Evolutionary conservation across 2,329 filamentous ascomycete species (phyloP), one percentile per base, ranked within the genome.

Genomic region (Scedosporium aurantiacum): DNA sequence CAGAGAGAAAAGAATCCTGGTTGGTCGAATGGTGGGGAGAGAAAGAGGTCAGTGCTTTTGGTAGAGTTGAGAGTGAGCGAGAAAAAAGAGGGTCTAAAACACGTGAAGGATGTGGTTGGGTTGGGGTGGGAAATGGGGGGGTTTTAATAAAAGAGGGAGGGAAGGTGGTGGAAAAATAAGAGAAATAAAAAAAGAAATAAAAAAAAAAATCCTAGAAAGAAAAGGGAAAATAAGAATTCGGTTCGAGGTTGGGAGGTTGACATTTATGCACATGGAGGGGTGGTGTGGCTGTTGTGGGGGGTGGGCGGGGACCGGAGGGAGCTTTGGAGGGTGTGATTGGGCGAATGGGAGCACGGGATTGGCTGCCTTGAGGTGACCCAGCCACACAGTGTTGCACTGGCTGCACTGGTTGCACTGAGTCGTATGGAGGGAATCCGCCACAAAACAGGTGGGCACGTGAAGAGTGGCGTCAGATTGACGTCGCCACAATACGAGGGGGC

Each of bases 61-160:
- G 45, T n/a, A 1, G 25, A 37, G 58, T 50, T 25, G 25, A 21
- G 55, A 32, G 54, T 37, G 23, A 16, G 27, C 1, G 28, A 28
- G 55, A 16, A 41, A 41, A 47, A 47, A 47, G 41, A 28, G 43
- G 57, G 57, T 50, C 57, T 23, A 52, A 60, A 52, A 52, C 47
- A 60, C 47, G 58, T 60, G 58, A 52, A 60, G 27, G 55, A 21
- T 23, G 16, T 3, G 58, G 58, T 40, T 28, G 58, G 57, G 47
- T 37, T 32, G 47, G 47, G 59, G 40, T 23, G 18, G 37, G 59
- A 28, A 18, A n/a, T n/a, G 58, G 21, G 43, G 25, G 58, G 27
- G 37, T 50, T 50, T 60, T 28, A 57, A 57, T 57, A 57, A 57
- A 57, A 37, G 4, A 25, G 21, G 7, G 57, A 23, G 21, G 18